A percentile compares a stretch with the other conserved stretches of the same genome.
These are phyloP conservation scores for Phytophthora hibernalis DNA, from an alignment of 352 stramenopile genomes.

Conservation along the genomic window DNA sequence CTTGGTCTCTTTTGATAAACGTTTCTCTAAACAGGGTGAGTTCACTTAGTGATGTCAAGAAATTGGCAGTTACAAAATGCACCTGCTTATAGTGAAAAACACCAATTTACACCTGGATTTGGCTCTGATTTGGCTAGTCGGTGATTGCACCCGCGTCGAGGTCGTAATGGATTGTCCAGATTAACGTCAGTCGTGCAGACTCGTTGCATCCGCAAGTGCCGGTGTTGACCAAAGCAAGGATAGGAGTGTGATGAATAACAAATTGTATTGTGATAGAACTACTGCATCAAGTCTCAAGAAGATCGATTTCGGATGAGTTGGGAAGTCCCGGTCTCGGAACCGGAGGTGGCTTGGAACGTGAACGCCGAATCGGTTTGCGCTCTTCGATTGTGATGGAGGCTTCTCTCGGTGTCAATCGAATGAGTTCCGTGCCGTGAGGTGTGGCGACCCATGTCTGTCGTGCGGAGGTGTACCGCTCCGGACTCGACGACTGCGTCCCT, in stretches of 20 bases:
- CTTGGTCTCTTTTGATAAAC: neutral
- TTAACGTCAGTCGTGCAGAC: neutral
- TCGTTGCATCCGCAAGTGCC: neutral
- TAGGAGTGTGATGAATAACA: neutral
- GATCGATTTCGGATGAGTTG: conserved; percentile 20
- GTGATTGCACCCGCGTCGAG: neutral
- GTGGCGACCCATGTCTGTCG: conserved; percentile 27
- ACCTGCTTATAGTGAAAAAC: neutral
- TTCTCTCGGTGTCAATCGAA: conserved; percentile 29
- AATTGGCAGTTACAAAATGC: neutral
- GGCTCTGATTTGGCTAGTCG: neutral
- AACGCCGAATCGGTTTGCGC: conserved; percentile 20
- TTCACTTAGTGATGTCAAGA: neutral
- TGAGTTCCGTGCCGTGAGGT: conserved; percentile 10
- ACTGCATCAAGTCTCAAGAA: conserved; percentile 7
- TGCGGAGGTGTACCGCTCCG: neutral
- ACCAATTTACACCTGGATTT: neutral
- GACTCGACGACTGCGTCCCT: conserved; percentile 23
- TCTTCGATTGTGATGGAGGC: conserved; percentile 22
- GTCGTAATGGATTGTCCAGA: neutral
- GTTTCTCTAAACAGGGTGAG: neutral
- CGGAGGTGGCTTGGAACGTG: conserved; percentile 13
- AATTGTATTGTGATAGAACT: neutral
- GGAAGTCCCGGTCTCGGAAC: conserved; percentile 4
- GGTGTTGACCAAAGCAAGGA: neutral